Conservation (phyloP, 768 basidiomycete species). For the Favolaschia claudopus region DNA sequence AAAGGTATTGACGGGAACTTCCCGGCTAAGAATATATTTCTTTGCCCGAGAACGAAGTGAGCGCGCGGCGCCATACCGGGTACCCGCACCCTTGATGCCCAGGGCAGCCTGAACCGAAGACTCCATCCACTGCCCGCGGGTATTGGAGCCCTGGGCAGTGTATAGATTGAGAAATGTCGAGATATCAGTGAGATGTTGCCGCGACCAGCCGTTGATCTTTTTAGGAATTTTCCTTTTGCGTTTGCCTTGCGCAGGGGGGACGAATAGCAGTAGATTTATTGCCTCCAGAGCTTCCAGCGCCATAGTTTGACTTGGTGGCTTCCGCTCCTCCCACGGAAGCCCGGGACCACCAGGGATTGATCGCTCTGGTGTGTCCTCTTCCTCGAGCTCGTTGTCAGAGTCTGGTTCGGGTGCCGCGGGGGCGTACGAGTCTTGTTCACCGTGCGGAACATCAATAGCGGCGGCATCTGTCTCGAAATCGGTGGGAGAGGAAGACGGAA, state of each 20-base stretch:
- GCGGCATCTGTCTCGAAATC: not conserved
- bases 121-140: not conserved
- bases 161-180: not conserved
- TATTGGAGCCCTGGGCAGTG: not conserved
- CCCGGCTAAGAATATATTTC: not conserved
- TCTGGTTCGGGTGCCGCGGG: not conserved
- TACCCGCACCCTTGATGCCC: not conserved
- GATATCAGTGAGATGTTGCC: not conserved
- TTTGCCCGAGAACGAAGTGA: not conserved
- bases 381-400: too few relatives aligned
- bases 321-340: not conserved
- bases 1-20: conserved; percentile 6
- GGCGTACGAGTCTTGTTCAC: not conserved
- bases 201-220: too few relatives aligned
- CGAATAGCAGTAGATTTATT: not conserved
- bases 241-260: too few relatives aligned
- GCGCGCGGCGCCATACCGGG: not conserved
- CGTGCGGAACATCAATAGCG: not conserved
- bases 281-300: not conserved
- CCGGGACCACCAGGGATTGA: not conserved
- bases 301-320: not conserved
- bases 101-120: not conserved
- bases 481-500: too few relatives aligned
- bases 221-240: too few relatives aligned
- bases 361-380: too few relatives aligned